Conservation (phyloP, 1,284 basidiomycete species). For the Erythrobasidium hasegawianum region DNA sequence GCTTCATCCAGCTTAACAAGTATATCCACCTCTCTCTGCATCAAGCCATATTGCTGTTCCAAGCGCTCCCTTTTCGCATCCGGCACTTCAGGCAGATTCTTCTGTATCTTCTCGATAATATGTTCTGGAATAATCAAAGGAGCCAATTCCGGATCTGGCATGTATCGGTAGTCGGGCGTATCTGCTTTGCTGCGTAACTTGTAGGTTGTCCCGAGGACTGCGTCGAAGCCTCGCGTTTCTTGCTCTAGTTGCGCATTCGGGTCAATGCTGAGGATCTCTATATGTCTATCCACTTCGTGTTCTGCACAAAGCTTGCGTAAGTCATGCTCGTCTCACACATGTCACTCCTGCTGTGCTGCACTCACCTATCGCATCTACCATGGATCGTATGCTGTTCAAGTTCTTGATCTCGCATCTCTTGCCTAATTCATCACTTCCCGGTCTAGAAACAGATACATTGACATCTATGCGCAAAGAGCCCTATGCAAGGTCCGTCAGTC, state of each 20-base stretch:
- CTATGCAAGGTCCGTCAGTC: slow-evolving; percentile 52
- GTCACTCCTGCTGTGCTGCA: background rate
- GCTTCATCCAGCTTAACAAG: slow-evolving; percentile 55
- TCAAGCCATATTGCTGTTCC: slow-evolving; percentile 57
- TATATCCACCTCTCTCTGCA: slow-evolving; percentile 65
- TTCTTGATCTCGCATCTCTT: slow-evolving; percentile 97
- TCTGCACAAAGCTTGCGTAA: background rate
- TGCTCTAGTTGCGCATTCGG: slow-evolving; percentile 59
- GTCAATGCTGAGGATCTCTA: slow-evolving; percentile 53
- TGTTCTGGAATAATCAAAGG: slow-evolving; percentile 58
- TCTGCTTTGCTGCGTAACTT: slow-evolving; percentile 84
- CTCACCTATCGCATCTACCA: slow-evolving; percentile 80
- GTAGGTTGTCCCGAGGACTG: slow-evolving; percentile 74
- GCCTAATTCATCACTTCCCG: slow-evolving; percentile 58
- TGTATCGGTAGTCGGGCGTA: slow-evolving; percentile 92
- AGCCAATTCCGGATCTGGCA: slow-evolving; percentile 94
- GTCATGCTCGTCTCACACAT: background rate
- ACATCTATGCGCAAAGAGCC: slow-evolving; percentile 92
- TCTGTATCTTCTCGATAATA: slow-evolving; percentile 58
- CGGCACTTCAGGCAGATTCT: slow-evolving; percentile 73
- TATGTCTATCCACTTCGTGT: slow-evolving; percentile 1
- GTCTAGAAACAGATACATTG: slow-evolving; percentile 80
- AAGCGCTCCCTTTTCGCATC: slow-evolving; percentile 63
- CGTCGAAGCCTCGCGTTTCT: slow-evolving; percentile 89
- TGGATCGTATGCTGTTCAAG: slow-evolving; percentile 83